Evolutionary conservation across 1,139 yeast species (phyloP), one percentile per base, ranked within the genome.

Genomic region (Nadsonia commutata): DNA sequence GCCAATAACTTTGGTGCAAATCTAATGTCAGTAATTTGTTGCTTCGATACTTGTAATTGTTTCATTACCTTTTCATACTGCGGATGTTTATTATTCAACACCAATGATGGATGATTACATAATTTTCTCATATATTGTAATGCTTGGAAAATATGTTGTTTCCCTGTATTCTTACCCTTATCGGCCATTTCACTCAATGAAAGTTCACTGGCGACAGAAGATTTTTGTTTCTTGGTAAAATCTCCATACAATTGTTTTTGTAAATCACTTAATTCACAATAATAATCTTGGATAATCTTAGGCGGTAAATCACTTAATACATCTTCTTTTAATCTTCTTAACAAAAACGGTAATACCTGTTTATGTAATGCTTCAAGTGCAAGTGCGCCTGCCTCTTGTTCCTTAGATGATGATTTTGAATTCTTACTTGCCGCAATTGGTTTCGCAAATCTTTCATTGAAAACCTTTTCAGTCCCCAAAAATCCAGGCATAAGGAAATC

Each of bases 401-500:
- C 98, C 54, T 80, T 88, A 0, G 94, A 81, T 2, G 95, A 83
- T 0, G 90, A 78, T 57, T 90, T 90, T 52, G 90, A 80, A 52
- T 84, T 85, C 57, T 96, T 71, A 43, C 95, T 82, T 1, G 94
- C 93, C 2, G 96, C 93, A 59, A 93, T 93, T 3, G 99, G 99
- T 56, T 86, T 88, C 18, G 97, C 94, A 69, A 88, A 93, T 52
- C 90, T 79, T 50, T 88, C 97, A 55, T 88, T 94, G 66, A 93
- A 93, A 39, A 81, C 74, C 62, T 86, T 90, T 57, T 93, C 98
- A 2, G 95, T 80, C 17, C 98, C 99, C 54, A 93, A 68, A 59
- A 90, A 93, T 1, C 98, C 99, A 1, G 99, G 99, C 98, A 93
- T 93, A 60, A 93, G 70, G 60, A 86, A 93, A 60, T 93, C 98